phyloP scores from a whole-genome alignment of 805 yeast species.

The Ogataea naganishii region DNA sequence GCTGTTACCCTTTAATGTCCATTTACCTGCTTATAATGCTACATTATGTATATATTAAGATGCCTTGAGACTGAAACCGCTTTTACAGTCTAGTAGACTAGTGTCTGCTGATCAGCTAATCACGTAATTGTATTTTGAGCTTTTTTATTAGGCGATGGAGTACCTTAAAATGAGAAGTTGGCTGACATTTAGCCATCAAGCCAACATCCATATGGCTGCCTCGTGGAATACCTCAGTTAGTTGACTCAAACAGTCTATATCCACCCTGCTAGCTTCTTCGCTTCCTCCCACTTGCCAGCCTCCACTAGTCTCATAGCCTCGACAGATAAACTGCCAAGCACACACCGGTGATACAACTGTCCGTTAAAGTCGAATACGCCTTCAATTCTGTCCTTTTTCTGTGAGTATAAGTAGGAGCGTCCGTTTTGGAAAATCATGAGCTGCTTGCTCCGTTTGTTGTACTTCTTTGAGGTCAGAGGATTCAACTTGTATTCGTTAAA shows the following conservation, averaged over 20 bases:
- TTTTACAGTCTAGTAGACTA: no score
- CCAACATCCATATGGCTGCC: no score
- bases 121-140: no score
- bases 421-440: conserved; percentile 5
- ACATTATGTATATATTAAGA: no score
- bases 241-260: neutral
- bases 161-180: no score
- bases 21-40: no score
- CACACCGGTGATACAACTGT: conserved; percentile 5
- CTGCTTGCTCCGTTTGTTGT: neutral
- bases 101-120: no score
- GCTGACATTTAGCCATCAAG: no score
- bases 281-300: conserved; percentile 1
- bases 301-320: conserved; percentile 1
- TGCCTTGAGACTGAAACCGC: no score
- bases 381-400: neutral
- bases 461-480: conserved; percentile 2
- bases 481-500: conserved; percentile 6
- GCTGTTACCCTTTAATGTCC: no score
- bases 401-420: conserved; percentile 4
- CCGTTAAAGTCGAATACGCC: conserved; percentile 5
- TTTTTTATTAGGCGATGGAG: no score
- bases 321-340: conserved; percentile 2
- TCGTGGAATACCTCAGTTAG: no score
- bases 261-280: neutral